These are phyloP conservation scores for Aspergillus aculeatus DNA, from an alignment of 2,329 filamentous ascomycete genomes.

Conservation along the genomic window DNA sequence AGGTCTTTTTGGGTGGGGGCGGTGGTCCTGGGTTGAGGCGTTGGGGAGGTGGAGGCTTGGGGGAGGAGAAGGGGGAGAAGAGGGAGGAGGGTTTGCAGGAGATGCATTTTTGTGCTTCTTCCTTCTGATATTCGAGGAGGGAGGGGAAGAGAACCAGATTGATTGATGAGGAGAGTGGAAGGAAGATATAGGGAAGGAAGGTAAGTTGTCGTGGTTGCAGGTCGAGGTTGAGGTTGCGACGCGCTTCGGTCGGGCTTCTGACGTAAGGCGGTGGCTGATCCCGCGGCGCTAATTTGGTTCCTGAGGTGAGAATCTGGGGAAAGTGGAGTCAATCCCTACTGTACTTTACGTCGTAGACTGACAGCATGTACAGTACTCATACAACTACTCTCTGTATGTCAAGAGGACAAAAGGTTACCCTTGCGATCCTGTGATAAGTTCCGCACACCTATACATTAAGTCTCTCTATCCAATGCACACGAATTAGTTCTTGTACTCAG, in stretches of 20 bases:
- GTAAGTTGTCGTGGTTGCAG: too few relatives aligned
- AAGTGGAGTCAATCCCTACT: not conserved
- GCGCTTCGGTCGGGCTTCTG: not conserved
- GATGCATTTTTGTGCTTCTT: conserved; percentile 1
- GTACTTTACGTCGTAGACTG: too few relatives aligned
- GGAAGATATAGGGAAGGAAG: too few relatives aligned
- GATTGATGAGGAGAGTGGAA: not conserved
- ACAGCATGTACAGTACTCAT: too few relatives aligned
- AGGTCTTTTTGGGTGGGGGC: conserved; percentile 21
- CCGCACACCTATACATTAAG: too few relatives aligned
- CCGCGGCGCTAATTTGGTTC: too few relatives aligned
- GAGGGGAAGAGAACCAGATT: not conserved
- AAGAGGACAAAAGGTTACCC: too few relatives aligned
- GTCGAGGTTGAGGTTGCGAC: too few relatives aligned
- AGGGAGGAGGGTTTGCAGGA: not conserved
- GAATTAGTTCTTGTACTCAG: not conserved
- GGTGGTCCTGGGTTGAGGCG: not conserved
- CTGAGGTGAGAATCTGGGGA: not conserved
- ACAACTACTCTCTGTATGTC: too few relatives aligned
- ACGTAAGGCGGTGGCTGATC: not conserved
- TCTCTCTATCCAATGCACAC: not conserved
- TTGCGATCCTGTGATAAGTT: too few relatives aligned
- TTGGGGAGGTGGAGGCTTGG: conserved; percentile 17
- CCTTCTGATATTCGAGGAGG: not conserved
- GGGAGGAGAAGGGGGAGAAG: conserved; percentile 17